phyloP scores from a whole-genome alignment of 2,329 filamentous ascomycete genomes.

The Neonectria punicea region DNA sequence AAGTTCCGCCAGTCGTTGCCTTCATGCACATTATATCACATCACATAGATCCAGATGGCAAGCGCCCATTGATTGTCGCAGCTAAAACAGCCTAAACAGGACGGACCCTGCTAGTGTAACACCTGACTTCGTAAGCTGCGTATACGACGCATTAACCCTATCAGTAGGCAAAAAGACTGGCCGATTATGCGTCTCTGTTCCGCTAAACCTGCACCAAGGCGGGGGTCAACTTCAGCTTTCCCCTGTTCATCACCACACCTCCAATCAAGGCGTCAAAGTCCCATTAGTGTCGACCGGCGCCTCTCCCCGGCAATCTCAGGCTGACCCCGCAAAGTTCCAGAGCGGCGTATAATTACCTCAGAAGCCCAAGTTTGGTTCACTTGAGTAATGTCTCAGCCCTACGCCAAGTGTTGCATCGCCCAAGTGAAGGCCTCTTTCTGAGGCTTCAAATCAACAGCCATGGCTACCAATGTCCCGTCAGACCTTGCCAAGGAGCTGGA shows the following conservation, averaged over 20 bases:
- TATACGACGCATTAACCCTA: not conserved
- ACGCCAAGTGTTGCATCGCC: not conserved
- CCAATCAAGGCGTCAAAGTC: not conserved
- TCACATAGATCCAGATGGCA: not conserved
- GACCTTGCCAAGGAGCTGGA: conserved; percentile 34
- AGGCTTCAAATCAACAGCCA: not conserved
- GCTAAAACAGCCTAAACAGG: not conserved
- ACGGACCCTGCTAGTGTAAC: not conserved
- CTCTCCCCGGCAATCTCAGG: not conserved
- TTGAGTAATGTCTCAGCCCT: not conserved
- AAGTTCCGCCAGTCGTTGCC: not conserved
- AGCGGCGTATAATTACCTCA: not conserved
- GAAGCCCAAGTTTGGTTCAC: not conserved
- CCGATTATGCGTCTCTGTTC: not conserved
- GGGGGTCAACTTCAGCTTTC: conserved; percentile 6
- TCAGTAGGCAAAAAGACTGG: not conserved
- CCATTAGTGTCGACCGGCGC: not conserved
- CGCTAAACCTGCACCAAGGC: not conserved
- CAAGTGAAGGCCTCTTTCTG: not conserved
- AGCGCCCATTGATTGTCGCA: not conserved
- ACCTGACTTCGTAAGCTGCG: not conserved
- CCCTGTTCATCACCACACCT: not conserved
- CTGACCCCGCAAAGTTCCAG: not conserved
- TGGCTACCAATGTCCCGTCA: conserved; percentile 4
- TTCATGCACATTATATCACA: not conserved